A percentile compares a stretch with the other conserved stretches of the same genome.
These are phyloP conservation scores for Middelhovenomyces tepae DNA, from an alignment of 805 yeast genomes.

Conservation along the genomic window DNA sequence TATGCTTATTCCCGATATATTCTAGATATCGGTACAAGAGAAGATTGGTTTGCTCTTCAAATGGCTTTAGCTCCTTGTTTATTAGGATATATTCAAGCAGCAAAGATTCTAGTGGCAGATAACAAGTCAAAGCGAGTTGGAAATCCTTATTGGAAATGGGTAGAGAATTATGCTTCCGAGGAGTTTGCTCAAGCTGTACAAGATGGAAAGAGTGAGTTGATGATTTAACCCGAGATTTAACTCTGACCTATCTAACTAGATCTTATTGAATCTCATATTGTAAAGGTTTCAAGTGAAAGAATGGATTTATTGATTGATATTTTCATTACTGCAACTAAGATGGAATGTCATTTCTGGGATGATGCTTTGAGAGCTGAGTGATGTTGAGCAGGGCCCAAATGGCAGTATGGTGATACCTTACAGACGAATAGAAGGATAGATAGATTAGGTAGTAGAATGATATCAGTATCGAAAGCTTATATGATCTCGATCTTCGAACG, in stretches of 20 bases:
- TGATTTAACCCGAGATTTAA: too few species aligned
- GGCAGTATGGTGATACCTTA: too few species aligned
- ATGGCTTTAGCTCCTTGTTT: conserved; percentile 70
- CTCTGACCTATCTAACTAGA: too few species aligned
- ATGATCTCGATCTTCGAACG: neutral
- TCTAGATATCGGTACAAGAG: conserved; percentile 40
- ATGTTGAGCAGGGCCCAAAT: neutral
- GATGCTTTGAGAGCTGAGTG: conserved; percentile 10
- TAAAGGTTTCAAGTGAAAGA: conserved; percentile 35
- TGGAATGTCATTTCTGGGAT: conserved; percentile 67
- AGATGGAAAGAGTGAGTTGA: conserved; percentile 33
- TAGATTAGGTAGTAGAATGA: conserved; percentile 1
- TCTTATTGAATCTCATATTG: conserved; percentile 38
- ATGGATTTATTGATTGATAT: conserved; percentile 46
- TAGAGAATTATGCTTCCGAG: conserved; percentile 50
- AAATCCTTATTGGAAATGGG: conserved; percentile 40
- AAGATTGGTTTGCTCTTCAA: conserved; percentile 56
- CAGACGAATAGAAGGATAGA: too few species aligned
- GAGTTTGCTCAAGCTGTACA: conserved; percentile 48
- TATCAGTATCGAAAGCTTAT: neutral
- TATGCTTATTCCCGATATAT: conserved; percentile 54
- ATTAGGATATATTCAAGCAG: conserved; percentile 61
- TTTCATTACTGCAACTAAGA: conserved; percentile 47
- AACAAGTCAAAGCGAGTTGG: conserved; percentile 15
- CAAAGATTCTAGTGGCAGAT: conserved; percentile 28